These are phyloP conservation scores for Dioscorea dumetorum DNA, from an alignment of 106 monocot species.

Conservation along the genomic window DNA sequence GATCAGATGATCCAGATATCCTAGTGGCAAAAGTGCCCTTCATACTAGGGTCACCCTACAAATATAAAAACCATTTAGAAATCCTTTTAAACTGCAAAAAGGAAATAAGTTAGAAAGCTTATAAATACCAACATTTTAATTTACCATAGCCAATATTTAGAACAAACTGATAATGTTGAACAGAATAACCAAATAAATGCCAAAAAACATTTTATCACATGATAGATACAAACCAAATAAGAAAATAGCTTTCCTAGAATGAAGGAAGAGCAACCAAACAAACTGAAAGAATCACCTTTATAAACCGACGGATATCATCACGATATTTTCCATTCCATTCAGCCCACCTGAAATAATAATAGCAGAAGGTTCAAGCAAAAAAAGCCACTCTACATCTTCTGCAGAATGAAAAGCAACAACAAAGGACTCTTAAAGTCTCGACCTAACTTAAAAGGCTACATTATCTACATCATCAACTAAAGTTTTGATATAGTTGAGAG, in stretches of 20 bases:
- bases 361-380: background rate
- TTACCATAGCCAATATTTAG: too few relatives aligned
- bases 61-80: slow-evolving; percentile 3
- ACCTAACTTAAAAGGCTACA: too few relatives aligned
- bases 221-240: background rate
- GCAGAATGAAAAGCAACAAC: too few relatives aligned
- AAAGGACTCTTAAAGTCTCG: too few relatives aligned
- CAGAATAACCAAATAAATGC: background rate
- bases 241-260: background rate
- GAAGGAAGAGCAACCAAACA: slow-evolving; percentile 1
- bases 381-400: too few relatives aligned
- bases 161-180: background rate
- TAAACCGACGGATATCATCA: slow-evolving; percentile 86
- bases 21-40: slow-evolving; percentile 91
- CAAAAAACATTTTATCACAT: background rate
- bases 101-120: background rate
- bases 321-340: slow-evolving; percentile 99
- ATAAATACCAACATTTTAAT: background rate
- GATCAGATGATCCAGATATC: slow-evolving; percentile 85
- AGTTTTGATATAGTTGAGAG: too few relatives aligned
- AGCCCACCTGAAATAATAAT: slow-evolving; percentile 87
- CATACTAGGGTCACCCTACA: slow-evolving; percentile 78
- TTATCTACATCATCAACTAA: too few relatives aligned
- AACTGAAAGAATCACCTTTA: slow-evolving; percentile 54
- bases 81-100: background rate